phyloP scores from a whole-genome alignment of 768 basidiomycete species.

The Suillus bovinus region DNA sequence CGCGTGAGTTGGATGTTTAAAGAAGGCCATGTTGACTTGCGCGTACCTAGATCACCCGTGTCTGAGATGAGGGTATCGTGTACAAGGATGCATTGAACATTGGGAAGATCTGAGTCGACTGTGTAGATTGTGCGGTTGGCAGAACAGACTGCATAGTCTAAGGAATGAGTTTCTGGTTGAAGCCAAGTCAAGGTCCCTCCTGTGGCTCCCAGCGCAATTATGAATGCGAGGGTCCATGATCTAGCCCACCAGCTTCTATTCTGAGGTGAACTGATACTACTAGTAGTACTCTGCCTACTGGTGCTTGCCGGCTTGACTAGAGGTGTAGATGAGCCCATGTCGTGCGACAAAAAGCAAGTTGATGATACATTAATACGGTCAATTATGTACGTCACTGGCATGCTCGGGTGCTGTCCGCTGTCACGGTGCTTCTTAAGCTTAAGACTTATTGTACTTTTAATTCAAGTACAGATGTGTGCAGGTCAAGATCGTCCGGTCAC shows the following conservation, averaged over 20 bases:
- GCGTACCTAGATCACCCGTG: conserved; percentile 50
- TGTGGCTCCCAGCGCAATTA: not conserved
- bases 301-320: not conserved
- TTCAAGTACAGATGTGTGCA: no score
- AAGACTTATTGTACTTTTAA: no score
- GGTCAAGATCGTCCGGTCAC: no score
- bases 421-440: no score
- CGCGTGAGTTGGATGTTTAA: conserved; percentile 9
- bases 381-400: no score
- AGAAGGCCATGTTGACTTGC: not conserved
- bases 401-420: no score
- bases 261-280: not conserved
- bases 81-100: conserved; percentile 64
- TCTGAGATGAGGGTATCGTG: conserved; percentile 46
- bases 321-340: not conserved
- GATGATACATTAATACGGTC: no score
- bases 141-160: conserved; percentile 62
- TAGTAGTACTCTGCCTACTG: conserved; percentile 5
- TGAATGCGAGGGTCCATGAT: not conserved
- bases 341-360: not conserved
- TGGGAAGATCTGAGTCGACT: conserved; percentile 53
- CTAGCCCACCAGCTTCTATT: not conserved
- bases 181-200: not conserved
- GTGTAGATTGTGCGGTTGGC: conserved; percentile 59
- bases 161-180: conserved; percentile 1